phyloP scores from a whole-genome alignment of 352 stramenopile genomes.

The Blastocystis hominis region DNA sequence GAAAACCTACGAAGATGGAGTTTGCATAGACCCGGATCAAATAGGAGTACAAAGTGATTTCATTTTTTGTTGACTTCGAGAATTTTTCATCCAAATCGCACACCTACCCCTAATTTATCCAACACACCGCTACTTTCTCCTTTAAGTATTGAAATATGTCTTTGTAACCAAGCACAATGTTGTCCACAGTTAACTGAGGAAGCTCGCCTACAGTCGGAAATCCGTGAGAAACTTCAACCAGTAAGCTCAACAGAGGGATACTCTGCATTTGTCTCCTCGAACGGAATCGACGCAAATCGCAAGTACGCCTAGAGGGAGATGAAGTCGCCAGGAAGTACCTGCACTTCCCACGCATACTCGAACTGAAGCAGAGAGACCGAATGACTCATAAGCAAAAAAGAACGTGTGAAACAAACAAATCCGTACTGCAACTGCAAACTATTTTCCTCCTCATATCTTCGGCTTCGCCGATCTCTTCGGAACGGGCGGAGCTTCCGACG shows the following conservation, averaged over 20 bases:
- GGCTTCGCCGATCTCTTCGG: too few species aligned
- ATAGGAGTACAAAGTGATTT: constrained; percentile 44
- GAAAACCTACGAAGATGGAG: neutral
- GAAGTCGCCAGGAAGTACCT: neutral
- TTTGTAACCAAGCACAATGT: neutral
- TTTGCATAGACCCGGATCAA: constrained; percentile 28
- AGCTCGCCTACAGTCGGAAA: neutral
- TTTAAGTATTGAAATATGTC: neutral
- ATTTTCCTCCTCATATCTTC: too few species aligned
- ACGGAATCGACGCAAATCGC: neutral
- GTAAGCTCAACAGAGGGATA: constrained; percentile 45
- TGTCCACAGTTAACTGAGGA: constrained; percentile 1
- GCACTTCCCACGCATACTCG: constrained; percentile 49
- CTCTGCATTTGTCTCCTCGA: constrained; percentile 36
- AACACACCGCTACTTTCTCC: neutral
- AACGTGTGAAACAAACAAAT: neutral
- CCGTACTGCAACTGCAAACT: too few species aligned
- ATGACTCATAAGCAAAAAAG: neutral
- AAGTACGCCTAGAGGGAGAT: constrained; percentile 1
- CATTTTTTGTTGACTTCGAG: neutral
- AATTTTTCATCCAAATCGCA: neutral
- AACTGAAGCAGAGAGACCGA: constrained; percentile 18
- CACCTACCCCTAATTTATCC: neutral
- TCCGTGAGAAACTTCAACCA: neutral
- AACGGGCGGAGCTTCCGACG: too few species aligned